Base-by-base conservation (phyloP, 306 rosid genomes). In the Rubus parviflorus region DNA sequence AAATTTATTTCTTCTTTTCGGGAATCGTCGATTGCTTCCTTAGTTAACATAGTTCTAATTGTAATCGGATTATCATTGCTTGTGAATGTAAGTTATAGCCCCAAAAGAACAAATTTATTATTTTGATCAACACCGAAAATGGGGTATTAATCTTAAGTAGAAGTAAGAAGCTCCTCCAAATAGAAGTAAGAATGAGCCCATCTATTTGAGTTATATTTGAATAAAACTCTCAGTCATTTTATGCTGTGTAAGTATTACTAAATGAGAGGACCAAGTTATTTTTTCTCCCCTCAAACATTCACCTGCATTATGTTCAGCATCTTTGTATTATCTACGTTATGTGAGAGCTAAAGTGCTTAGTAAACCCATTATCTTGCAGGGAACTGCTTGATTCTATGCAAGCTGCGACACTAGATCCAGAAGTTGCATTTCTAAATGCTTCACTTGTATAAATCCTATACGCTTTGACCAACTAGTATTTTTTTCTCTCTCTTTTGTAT, bases 351-450 rank as follows among this genome's bases (percentile, higher is more conserved):
- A 20, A 67, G 75, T 66, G 37, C 49, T 77, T 75, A 54, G 53
- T 68, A 71, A 82, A 78, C 60, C 69, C 53, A n/a, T 85, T 69
- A 23, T 71, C 75, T 85, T 72, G 74, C 84, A 90, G 98, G 94
- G 96, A 94, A 51, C 93, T 94, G 78, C 87, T 90, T 75, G 92
- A 88, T 65, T 81, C 83, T 38, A 89, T 94, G 95, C 97, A 90
- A 83, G 86, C 95, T 37, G 92, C 89, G 71, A 89, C 95, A 15
- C 77, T 92, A 88, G 97, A 92, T 53, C 93, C 98, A 20, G 97
- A 94, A 94, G 91, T 83, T 76, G 88, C 95, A 4, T 85, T 94
- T 84, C 92, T 94, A 79, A 92, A 88, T 82, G 95, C 98, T 71
- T 87, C 83, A 62, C 98, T 92, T 66, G 97, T 92, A 83, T 63